These are phyloP conservation scores for Picea glauca DNA, from an alignment of 75 land plant genomes.

Conservation along the genomic window DNA sequence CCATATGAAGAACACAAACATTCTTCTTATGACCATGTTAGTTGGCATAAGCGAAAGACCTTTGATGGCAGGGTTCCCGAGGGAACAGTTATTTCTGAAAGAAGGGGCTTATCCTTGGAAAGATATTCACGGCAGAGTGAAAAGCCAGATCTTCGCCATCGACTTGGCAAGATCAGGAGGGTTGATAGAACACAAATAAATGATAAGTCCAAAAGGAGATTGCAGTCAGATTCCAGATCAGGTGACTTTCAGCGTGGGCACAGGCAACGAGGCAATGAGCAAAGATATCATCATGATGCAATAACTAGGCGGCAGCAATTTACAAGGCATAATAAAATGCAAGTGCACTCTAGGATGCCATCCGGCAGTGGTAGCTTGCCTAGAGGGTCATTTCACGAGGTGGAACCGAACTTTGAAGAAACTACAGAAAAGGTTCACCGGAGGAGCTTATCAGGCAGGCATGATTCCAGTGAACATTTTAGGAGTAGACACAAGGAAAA, in stretches of 20 bases:
- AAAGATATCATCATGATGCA: background rate
- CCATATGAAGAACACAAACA: background rate
- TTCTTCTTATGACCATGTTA: background rate
- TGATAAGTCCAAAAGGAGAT: background rate
- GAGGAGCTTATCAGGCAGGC: background rate
- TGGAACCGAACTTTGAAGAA: conserved; percentile 1
- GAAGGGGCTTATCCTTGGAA: background rate
- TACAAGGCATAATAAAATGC: background rate
- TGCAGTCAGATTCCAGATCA: background rate
- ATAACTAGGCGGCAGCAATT: background rate
- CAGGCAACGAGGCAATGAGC: conserved; percentile 4
- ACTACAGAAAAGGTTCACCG: background rate
- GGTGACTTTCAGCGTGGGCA: background rate
- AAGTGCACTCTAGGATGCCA: background rate
- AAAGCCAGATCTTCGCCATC: conserved; percentile 6
- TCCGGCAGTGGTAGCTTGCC: conserved; percentile 6
- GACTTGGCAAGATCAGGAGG: conserved; percentile 2
- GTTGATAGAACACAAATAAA: background rate
- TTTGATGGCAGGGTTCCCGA: background rate
- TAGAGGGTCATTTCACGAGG: background rate
- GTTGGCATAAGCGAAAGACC: conserved; percentile 1
- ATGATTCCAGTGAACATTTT: background rate
- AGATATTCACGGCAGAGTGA: background rate
- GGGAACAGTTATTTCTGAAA: conserved; percentile 6
- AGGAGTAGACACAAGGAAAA: conserved; percentile 10